Percentiles rank a stretch among this genome's conserved stretches.
phyloP scores from a whole-genome alignment of 371 early-diverging fungal genomes.

The Rhizopus stolonifer region DNA sequence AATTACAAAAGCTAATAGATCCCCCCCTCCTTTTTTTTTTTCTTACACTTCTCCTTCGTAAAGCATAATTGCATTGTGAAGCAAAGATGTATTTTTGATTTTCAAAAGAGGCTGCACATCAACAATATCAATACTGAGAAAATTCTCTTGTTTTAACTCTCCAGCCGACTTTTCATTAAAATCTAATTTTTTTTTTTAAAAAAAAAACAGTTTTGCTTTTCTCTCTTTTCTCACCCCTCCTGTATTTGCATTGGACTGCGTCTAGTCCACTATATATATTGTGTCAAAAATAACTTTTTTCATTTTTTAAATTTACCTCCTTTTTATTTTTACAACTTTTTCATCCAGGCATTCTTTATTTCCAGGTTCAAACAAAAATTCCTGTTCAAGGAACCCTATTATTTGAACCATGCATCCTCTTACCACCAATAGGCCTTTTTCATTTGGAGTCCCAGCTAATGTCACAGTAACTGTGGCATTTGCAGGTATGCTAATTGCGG shows the following conservation, averaged over 20 bases:
- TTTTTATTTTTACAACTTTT: constrained; percentile 26
- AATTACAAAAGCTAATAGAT: background rate
- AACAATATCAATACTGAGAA: constrained; percentile 63
- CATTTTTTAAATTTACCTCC: constrained; percentile 19
- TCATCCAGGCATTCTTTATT: constrained; percentile 18
- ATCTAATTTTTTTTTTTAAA: background rate
- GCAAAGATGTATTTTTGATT: constrained; percentile 55
- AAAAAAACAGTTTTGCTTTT: background rate
- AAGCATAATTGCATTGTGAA: constrained; percentile 73
- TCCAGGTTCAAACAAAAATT: constrained; percentile 54
- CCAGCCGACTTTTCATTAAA: background rate
- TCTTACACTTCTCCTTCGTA: constrained; percentile 79
- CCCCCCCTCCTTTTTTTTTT: too few relatives aligned
- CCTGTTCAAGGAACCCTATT: constrained; percentile 72
- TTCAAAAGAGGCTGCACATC: constrained; percentile 69
- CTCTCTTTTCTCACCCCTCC: constrained; percentile 16
- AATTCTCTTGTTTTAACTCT: constrained; percentile 30
- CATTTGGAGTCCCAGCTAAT: constrained; percentile 63
- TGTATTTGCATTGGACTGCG: constrained; percentile 26
- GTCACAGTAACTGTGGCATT: constrained; percentile 58
- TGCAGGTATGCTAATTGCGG: constrained; percentile 66
- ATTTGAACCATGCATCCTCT: constrained; percentile 71
- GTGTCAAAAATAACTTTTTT: too few relatives aligned
- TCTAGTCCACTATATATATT: constrained; percentile 28
- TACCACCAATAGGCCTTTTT: constrained; percentile 60